Evolutionary conservation across 2,329 filamentous ascomycete species (phyloP).

Genomic region (Diplodia mutila): DNA sequence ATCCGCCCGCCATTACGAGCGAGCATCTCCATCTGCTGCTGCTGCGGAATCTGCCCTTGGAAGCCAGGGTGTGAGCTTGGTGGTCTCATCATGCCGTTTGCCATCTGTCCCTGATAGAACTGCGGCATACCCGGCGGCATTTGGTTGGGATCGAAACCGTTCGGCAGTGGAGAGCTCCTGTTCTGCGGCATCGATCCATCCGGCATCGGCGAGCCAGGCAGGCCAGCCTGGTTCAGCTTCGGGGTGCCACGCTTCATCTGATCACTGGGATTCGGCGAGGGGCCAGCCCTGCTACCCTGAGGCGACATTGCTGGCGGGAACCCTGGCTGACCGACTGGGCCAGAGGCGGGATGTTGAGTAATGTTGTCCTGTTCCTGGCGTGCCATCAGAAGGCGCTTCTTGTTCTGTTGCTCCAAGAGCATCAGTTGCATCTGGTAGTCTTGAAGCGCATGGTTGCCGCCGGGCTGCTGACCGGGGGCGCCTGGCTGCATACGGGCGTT

Average conservation of each 20-base stretch:
- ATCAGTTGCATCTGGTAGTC: conserved; percentile 91
- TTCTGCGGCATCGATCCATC: conserved; percentile 69
- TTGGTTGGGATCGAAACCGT: conserved; percentile 56
- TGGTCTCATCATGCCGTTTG: conserved; percentile 59
- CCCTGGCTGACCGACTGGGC: conserved; percentile 46
- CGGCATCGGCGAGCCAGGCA: conserved; percentile 69
- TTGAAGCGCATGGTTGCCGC: conserved; percentile 78
- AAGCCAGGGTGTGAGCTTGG: conserved; percentile 53
- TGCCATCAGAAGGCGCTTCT: conserved; percentile 83
- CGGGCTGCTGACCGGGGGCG: conserved; percentile 51
- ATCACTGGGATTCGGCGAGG: conserved; percentile 76
- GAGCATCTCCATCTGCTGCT: conserved; percentile 56
- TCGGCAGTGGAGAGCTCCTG: conserved; percentile 63
- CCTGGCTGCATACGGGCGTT: conserved; percentile 64
- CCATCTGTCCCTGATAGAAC: conserved; percentile 41
- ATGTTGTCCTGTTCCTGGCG: conserved; percentile 76
- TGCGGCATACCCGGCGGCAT: conserved; percentile 53
- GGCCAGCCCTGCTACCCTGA: conserved; percentile 68
- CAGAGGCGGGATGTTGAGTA: conserved; percentile 54
- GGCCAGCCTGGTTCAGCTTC: conserved; percentile 69
- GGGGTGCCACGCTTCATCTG: conserved; percentile 79
- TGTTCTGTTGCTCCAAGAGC: conserved; percentile 85
- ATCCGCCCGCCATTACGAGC: conserved; percentile 40
- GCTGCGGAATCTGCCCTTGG: conserved; percentile 66
- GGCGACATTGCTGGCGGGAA: conserved; percentile 72